Evolutionary conservation across 1,284 basidiomycete species (phyloP), one percentile per base, ranked within the genome.

Genomic region (Trametes hirsuta): DNA sequence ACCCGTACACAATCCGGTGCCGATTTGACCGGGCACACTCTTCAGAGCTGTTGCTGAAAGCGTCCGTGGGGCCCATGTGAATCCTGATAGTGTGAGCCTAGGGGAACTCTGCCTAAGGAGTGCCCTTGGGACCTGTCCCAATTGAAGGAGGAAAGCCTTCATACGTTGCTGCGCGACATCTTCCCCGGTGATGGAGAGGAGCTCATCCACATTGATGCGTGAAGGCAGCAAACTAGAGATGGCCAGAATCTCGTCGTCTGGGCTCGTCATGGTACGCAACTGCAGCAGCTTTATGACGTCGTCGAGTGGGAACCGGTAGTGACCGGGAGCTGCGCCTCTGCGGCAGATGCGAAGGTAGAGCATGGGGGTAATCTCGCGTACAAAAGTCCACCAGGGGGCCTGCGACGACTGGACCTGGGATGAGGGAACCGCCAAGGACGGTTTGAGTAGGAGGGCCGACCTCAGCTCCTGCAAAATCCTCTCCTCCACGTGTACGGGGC

Each of bases 241-340:
- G 1, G 64, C 61, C 11, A 65, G 14, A 5, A 49, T 14, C 37
- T 65, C 61, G 55, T 65, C 64, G 30, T 62, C 55, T 14, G 53
- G 47, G 30, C 62, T 59, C 6, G 51, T 62, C 1, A 55, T 62
- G 8, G 51, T 58, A 15, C 64, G 60, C 30, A 30, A 8, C 30
- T 30, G 30, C 30, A 30, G 30, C 30, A 30, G 8, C 30, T 30
- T 30, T 4, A 30, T 30, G 30, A 30, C 30, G 5, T 30, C 30
- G 30, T 30, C 30, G 5, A 30, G 30, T 30, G 30, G 30, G 30
- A 30, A 30, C 30, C 8, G 30, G 30, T 30, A 30, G 30, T 30
- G 30, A 30, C 30, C 30, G 30, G 30, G 30, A 5, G 30, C 30
- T 5, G 30, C 30, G 30, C 30, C 30, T 30, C 30, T 30, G 5